Evolutionary conservation across 176 grass and related monocot species (phyloP).

Genomic region (Musa troglodytarum): DNA sequence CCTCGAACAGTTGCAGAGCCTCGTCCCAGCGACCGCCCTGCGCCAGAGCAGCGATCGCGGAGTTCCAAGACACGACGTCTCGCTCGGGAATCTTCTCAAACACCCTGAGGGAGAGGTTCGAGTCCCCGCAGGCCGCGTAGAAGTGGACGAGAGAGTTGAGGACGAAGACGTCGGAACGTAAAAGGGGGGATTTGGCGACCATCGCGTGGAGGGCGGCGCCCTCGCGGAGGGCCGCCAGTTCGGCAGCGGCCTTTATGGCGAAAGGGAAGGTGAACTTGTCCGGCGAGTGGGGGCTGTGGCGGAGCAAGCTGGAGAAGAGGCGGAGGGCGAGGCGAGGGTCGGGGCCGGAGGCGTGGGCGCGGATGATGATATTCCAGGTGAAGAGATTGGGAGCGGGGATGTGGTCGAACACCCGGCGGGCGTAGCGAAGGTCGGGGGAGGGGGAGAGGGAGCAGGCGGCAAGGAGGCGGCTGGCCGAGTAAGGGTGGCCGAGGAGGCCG

Average conservation of each 20-base stretch:
- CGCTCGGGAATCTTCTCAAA: constrained; percentile 7
- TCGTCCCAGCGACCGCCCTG: background rate
- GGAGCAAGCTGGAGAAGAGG: constrained; percentile 14
- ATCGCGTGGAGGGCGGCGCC: constrained; percentile 3
- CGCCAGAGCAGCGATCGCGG: constrained; percentile 16
- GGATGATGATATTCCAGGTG: constrained; percentile 12
- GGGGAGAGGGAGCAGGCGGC: background rate
- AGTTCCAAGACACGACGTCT: constrained; percentile 27
- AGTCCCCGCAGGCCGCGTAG: constrained; percentile 9
- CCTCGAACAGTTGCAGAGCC: constrained; percentile 12
- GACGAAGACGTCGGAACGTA: constrained; percentile 5
- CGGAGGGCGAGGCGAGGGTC: background rate
- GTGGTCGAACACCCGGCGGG: constrained; percentile 12
- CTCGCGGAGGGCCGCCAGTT: background rate
- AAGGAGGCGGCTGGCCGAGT: constrained; percentile 5
- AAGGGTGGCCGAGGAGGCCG: constrained; percentile 11
- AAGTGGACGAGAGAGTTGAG: constrained; percentile 6
- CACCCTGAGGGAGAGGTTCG: background rate
- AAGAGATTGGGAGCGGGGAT: constrained; percentile 5
- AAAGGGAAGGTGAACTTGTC: constrained; percentile 21
- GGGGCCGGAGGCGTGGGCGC: constrained; percentile 3
- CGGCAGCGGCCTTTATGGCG: constrained; percentile 15
- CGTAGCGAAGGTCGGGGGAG: background rate
- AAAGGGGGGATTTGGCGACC: constrained; percentile 1
- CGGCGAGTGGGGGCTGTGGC: background rate